Evolutionary conservation across 2,329 filamentous ascomycete species (phyloP), one percentile per base, ranked within the genome.

Genomic region (Drechslerella coelobrocha): DNA sequence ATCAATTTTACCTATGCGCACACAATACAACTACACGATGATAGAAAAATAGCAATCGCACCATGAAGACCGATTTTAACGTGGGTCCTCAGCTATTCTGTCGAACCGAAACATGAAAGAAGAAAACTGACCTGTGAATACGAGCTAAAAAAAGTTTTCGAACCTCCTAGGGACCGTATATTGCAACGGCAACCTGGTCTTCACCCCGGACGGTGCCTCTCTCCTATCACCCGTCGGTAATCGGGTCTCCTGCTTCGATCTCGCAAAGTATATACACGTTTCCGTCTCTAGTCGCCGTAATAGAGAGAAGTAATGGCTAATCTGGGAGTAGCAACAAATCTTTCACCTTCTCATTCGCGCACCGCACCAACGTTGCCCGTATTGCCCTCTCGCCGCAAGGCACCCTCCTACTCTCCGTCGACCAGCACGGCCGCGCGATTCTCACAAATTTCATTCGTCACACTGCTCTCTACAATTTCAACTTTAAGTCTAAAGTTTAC

Each of bases 61-160:
- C 73, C 72, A 99, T 99, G 94, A 99, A 97, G 89, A 97, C 92
- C 75, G 93, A 97, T 81, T 99, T 97, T 81, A 95, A 94, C 87
- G 93, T 95, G 81, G 73, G 80, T 39, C 17, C 50, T 10, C 10
- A 17, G 47, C 27, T 8, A 29, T 12, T 34, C 14, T 41, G 5
- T 43, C 21, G 17, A 34, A 3, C 39, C 37, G 2, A 45, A 19
- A 23, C 12, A 4, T 17, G 12, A 39, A 39, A n/a, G 17, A 43
- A 14, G 23, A 8, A 31, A 34, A 41, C 50, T 51, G 26, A 53
- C 26, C 41, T 74, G 43, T 71, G 68, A 12, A 12, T n/a, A n/a
- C 29, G 60, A 39, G 7, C 53, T 53, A 12, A n/a, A 23, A n/a
- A 50, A 45, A 97, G 92, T 99, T 99, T 82, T 96, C 93, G 79